These are phyloP conservation scores for Fusarium falciforme DNA, from an alignment of 2,329 filamentous ascomycete genomes.

Conservation along the genomic window DNA sequence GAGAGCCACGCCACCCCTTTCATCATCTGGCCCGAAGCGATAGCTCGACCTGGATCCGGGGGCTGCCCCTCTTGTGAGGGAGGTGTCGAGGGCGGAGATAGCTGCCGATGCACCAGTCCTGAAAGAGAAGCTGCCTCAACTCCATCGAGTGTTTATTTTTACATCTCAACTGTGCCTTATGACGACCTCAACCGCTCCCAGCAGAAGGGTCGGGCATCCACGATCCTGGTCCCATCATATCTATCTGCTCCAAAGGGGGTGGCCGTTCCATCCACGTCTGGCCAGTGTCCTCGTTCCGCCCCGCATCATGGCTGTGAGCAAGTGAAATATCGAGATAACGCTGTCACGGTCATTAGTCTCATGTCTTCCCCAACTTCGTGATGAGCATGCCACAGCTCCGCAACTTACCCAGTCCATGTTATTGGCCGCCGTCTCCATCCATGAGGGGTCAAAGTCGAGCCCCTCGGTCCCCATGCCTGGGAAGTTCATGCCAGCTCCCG, in stretches of 20 bases:
- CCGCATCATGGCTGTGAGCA: slow-evolving; percentile 46
- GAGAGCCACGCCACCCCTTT: slow-evolving; percentile 33
- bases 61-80: neutral
- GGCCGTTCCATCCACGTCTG: slow-evolving; percentile 47
- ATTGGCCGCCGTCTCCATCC: slow-evolving; percentile 47
- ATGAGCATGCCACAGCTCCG: neutral
- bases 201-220: slow-evolving; percentile 30
- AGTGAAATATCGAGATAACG: slow-evolving; percentile 50
- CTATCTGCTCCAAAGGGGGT: slow-evolving; percentile 40
- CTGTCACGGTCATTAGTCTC: slow-evolving; percentile 33
- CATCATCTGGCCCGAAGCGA: slow-evolving; percentile 8
- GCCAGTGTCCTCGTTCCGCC: slow-evolving; percentile 41
- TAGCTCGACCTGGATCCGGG: neutral
- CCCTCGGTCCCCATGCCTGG: slow-evolving; percentile 34
- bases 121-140: slow-evolving; percentile 3
- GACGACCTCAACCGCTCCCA: slow-evolving; percentile 11
- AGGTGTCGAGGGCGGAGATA: slow-evolving; percentile 3
- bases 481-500: slow-evolving; percentile 36
- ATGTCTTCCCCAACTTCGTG: neutral
- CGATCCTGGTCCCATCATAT: slow-evolving; percentile 38
- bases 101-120: slow-evolving; percentile 11
- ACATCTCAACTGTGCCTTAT: neutral
- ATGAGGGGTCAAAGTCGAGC: slow-evolving; percentile 50
- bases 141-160: slow-evolving; percentile 9
- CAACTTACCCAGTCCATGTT: slow-evolving; percentile 55